Conservation (phyloP, 495 filamentous ascomycete species). For the Annulohypoxylon maeteangense region DNA sequence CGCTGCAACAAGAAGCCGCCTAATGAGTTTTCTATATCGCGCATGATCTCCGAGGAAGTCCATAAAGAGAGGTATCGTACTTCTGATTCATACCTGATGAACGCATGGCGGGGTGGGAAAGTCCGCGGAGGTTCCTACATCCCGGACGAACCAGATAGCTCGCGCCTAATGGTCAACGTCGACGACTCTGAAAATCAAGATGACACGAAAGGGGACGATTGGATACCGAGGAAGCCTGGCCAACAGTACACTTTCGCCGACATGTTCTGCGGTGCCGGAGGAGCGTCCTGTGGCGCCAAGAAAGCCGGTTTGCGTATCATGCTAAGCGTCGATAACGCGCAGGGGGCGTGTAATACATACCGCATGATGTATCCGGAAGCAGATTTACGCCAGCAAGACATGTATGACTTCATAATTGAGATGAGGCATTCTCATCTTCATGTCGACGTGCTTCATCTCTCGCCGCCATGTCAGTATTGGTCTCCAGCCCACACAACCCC, state of each 20-base stretch:
- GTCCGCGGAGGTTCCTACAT: conserved; percentile 50
- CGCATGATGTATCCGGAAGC: conserved; percentile 66
- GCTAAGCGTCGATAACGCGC: conserved; percentile 72
- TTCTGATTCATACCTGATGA: conserved; percentile 34
- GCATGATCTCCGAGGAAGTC: conserved; percentile 43
- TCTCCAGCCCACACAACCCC: conserved; percentile 77
- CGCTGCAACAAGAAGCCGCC: conserved; percentile 37
- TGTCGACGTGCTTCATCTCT: conserved; percentile 82
- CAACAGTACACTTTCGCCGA: conserved; percentile 74
- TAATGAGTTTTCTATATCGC: conserved; percentile 47
- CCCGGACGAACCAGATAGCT: conserved; percentile 13
- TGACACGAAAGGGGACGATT: background rate
- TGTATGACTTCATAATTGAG: conserved; percentile 59
- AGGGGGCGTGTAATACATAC: conserved; percentile 67
- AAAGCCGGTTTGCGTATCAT: conserved; percentile 68
- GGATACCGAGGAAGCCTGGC: conserved; percentile 36
- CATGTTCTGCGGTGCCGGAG: conserved; percentile 80
- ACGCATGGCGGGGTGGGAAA: conserved; percentile 55
- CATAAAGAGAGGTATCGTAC: conserved; percentile 34
- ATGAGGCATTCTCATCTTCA: conserved; percentile 31
- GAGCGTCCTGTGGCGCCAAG: conserved; percentile 74
- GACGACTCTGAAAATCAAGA: conserved; percentile 17
- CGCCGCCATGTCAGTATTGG: conserved; percentile 86
- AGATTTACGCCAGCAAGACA: conserved; percentile 55
- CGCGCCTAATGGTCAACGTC: conserved; percentile 22